Evolutionary conservation across 139 green algal genomes (phyloP), one percentile per base, ranked within the genome.

Genomic region (Coelastrella sp.): DNA sequence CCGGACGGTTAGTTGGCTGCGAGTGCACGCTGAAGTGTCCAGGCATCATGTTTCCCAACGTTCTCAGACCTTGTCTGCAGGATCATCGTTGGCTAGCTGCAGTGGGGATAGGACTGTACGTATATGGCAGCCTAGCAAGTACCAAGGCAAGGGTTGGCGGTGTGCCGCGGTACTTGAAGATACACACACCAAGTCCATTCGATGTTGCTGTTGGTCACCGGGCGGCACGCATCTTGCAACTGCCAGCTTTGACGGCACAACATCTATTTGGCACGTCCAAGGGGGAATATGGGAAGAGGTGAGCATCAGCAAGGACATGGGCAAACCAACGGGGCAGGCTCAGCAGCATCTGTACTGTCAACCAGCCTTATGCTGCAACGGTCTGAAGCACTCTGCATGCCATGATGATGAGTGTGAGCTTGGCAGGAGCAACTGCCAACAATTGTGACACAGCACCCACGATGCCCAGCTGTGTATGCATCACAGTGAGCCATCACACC

Each of bases 201-300:
- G 98, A 11, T 95, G 87, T 57, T 94, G 90, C 25, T 94, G 80
- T 27, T 99, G 97, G 97, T 98, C 96, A 4, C 97, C 97, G n/a
- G 91, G 87, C 78, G 97, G 97, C 7, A 84, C 80, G 0, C 89
- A 93, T 27, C 94, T 99, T 12, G 97, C 97, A 17, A 97, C 95
- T 35, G 97, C 96, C 49, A 96, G 94, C 91, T 99, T 99, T 88
- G 98, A 99, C 91, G 95, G 93, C 7, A 98, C 95, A 8, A 97
- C 95, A 19, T 92, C 95, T 3, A 94, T 99, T 8, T 99, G 98
- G 98, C 89, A 96, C 82, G 49, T 90, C 60, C 89, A 95, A 66
- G 95, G 88, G 0, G 90, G 83, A n/a, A 74, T 93, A 6, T 99
- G 96, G 95, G 96, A 98, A 89, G 93, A 96, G 84, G 95, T 98